Conservation (phyloP, 768 basidiomycete species). For the Mycena kentingensis region DNA sequence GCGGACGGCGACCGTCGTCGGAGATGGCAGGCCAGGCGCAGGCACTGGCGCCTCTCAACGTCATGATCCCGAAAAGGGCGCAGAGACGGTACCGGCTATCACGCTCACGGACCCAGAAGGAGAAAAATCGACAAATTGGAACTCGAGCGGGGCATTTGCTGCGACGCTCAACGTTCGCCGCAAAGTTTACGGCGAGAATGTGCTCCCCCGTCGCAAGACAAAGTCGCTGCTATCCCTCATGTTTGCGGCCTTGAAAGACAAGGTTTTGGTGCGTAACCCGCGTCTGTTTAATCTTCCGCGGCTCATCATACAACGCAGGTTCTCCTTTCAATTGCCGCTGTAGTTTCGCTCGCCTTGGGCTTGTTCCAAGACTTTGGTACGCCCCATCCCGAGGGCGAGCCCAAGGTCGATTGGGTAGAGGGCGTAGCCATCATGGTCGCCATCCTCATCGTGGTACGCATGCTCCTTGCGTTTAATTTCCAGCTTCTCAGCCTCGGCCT, state of each 20-base stretch:
- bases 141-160: slow-evolving; percentile 29
- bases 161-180: slow-evolving; percentile 62
- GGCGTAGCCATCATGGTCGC: slow-evolving; percentile 83
- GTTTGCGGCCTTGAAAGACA: slow-evolving; percentile 88
- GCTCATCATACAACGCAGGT: slow-evolving; percentile 49
- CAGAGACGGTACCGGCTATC: slow-evolving; percentile 35
- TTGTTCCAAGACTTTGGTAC: slow-evolving; percentile 92
- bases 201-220: slow-evolving; percentile 66
- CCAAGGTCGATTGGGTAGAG: slow-evolving; percentile 97
- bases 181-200: slow-evolving; percentile 74
- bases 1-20: slow-evolving; percentile 9
- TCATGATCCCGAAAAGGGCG: slow-evolving; percentile 29
- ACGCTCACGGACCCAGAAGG: slow-evolving; percentile 44
- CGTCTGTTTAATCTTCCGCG: slow-evolving; percentile 6
- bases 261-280: slow-evolving; percentile 68
- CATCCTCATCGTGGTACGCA: slow-evolving; percentile 68
- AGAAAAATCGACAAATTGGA: slow-evolving; percentile 22
- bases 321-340: slow-evolving; percentile 87
- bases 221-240: slow-evolving; percentile 76
- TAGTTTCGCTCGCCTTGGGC: slow-evolving; percentile 90
- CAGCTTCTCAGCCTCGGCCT: slow-evolving; percentile 14
- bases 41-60: slow-evolving; percentile 23
- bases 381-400: slow-evolving; percentile 54
- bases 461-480: not conserved
- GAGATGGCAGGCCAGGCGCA: slow-evolving; percentile 26